Conservation (phyloP, 1,284 basidiomycete genomes). For the Vanrija pseudolonga region DNA sequence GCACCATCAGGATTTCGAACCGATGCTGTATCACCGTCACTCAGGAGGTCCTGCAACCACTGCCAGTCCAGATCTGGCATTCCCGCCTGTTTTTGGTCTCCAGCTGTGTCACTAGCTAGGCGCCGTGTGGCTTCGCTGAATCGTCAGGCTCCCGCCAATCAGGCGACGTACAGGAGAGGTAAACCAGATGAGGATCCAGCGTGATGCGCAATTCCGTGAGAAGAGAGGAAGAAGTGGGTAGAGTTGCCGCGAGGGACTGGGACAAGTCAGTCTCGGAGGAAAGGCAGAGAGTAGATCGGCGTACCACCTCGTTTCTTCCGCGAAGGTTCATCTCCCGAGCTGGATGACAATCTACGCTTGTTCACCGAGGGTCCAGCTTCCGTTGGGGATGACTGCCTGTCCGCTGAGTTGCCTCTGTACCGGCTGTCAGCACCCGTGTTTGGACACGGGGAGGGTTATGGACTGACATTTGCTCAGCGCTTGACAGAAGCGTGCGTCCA, state of each 20-base stretch:
- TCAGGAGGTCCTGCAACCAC: constrained; percentile 14
- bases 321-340: too few species aligned
- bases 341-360: too few species aligned
- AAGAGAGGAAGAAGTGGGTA: constrained; percentile 13
- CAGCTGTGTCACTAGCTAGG: background rate
- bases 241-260: background rate
- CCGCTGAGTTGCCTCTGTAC: too few species aligned
- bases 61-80: constrained; percentile 12
- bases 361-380: background rate
- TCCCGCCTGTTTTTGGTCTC: too few species aligned
- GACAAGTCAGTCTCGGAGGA: background rate
- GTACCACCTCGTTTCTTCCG: too few species aligned
- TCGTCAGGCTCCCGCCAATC: background rate
- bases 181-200: constrained; percentile 17
- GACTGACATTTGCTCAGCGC: constrained; percentile 6
- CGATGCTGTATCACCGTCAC: background rate
- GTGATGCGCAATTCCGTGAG: constrained; percentile 10
- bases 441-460: too few species aligned
- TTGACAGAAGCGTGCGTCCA: constrained; percentile 4
- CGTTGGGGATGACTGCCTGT: too few species aligned
- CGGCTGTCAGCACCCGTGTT: too few species aligned
- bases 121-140: background rate
- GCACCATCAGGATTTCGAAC: background rate
- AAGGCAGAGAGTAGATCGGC: too few species aligned
- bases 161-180: constrained; percentile 12